A percentile compares a stretch with the other conserved stretches of the same genome.
Evolutionary conservation across 164 flowering plant species (phyloP).

Genomic region (Aristolochia fimbriata): DNA sequence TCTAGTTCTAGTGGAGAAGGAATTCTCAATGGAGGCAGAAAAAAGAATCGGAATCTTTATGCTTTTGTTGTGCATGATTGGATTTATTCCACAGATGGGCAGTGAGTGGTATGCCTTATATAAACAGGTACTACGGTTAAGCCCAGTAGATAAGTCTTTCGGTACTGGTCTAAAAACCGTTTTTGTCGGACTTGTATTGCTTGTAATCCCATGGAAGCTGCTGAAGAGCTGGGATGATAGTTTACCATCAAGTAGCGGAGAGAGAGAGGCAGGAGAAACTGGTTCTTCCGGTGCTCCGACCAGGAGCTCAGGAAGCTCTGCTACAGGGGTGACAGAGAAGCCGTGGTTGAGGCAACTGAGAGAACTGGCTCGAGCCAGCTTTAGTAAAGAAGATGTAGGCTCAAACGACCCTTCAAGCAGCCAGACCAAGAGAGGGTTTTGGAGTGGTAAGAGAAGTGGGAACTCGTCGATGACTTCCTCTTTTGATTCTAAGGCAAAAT

Average conservation of each 20-base stretch:
- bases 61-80: conserved; percentile 49
- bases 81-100: conserved; percentile 39
- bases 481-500: conserved; percentile 40
- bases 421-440: conserved; percentile 39
- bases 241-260: conserved; percentile 11
- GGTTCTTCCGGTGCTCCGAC: conserved; percentile 23
- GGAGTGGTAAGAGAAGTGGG: conserved; percentile 53
- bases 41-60: conserved; percentile 48
- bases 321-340: conserved; percentile 42
- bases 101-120: conserved; percentile 70
- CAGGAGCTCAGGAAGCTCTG: conserved; percentile 33
- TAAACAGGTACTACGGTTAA: conserved; percentile 35
- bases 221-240: conserved; percentile 23
- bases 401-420: conserved; percentile 60
- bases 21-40: conserved; percentile 29
- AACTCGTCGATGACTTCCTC: conserved; percentile 51
- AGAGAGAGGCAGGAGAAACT: conserved; percentile 18
- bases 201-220: conserved; percentile 39
- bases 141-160: conserved; percentile 35
- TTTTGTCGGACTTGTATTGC: conserved; percentile 43
- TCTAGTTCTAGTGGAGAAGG: conserved; percentile 31
- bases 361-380: conserved; percentile 69
- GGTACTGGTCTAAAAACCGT: conserved; percentile 38
- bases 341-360: conserved; percentile 72
- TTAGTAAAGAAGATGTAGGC: conserved; percentile 36